Percentiles rank a stretch among this genome's conserved stretches.
Conservation (phyloP, 345 rosid genomes). For the Camelina neglecta region DNA sequence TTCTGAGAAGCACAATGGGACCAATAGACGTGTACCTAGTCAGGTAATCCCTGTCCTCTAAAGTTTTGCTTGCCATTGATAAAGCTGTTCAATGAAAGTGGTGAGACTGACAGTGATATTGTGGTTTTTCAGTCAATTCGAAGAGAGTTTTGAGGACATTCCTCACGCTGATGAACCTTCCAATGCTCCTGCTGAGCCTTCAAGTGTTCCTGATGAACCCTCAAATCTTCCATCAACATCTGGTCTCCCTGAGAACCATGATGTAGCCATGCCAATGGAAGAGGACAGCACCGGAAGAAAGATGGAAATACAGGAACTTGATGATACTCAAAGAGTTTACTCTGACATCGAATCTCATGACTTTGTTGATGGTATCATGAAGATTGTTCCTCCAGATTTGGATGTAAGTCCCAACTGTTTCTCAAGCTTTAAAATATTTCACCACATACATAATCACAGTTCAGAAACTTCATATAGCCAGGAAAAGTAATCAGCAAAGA, state of each 20-base stretch:
- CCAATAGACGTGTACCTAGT: slow-evolving; percentile 97
- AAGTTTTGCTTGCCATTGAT: slow-evolving; percentile 19
- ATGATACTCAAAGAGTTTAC: slow-evolving; percentile 56
- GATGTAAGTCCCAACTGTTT: slow-evolving; percentile 66
- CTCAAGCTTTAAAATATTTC: not conserved
- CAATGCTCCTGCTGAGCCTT: slow-evolving; percentile 57
- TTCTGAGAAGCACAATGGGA: slow-evolving; percentile 96
- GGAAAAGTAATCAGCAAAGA: slow-evolving; percentile 6
- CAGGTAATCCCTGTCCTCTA: slow-evolving; percentile 56
- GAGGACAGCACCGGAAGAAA: slow-evolving; percentile 67
- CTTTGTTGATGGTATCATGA: slow-evolving; percentile 86
- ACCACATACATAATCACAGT: slow-evolving; percentile 15
- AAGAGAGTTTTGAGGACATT: slow-evolving; percentile 87
- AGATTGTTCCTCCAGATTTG: slow-evolving; percentile 86
- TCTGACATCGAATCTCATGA: slow-evolving; percentile 73
- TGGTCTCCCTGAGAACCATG: slow-evolving; percentile 53
- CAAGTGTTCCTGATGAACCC: slow-evolving; percentile 56
- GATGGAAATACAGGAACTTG: slow-evolving; percentile 54
- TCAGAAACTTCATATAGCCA: slow-evolving; percentile 10
- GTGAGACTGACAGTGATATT: slow-evolving; percentile 19
- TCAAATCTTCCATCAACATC: slow-evolving; percentile 59
- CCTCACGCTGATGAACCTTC: slow-evolving; percentile 63
- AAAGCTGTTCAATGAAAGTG: slow-evolving; percentile 5
- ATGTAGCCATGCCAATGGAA: slow-evolving; percentile 43
- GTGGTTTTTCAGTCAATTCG: slow-evolving; percentile 69